These are phyloP conservation scores for Phytophthora fragariaefolia DNA, from an alignment of 352 stramenopile genomes.

Conservation along the genomic window DNA sequence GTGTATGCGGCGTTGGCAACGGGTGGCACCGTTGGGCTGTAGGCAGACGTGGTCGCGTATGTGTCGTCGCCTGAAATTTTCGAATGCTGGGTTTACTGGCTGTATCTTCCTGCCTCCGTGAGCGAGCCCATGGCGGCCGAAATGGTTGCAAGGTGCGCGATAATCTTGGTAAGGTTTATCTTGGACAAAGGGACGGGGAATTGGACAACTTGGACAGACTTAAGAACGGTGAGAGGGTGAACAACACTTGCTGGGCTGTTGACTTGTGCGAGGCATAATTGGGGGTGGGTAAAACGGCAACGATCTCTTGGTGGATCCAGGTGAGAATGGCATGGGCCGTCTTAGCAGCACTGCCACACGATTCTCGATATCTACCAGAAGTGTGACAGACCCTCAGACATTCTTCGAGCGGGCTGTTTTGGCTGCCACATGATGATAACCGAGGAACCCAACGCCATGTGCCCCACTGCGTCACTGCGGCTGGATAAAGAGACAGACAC, in stretches of 20 bases:
- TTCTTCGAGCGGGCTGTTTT: constrained; percentile 6
- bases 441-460: background rate
- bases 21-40: constrained; percentile 7
- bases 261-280: constrained; percentile 23
- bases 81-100: constrained; percentile 7
- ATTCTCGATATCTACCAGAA: background rate
- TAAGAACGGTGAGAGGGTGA: constrained; percentile 26
- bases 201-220: constrained; percentile 24
- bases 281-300: constrained; percentile 14
- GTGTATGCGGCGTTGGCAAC: background rate
- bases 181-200: constrained; percentile 23
- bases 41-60: constrained; percentile 13
- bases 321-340: background rate
- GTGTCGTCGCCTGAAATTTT: constrained; percentile 14
- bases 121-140: constrained; percentile 29
- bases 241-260: constrained; percentile 13
- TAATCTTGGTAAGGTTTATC: constrained; percentile 46
- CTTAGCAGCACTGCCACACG: background rate
- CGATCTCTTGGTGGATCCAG: background rate
- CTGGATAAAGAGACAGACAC: constrained; percentile 17
- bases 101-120: constrained; percentile 26
- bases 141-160: constrained; percentile 38
- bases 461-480: background rate
- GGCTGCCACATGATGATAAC: constrained; percentile 13
- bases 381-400: constrained; percentile 6